A percentile compares a stretch with the other conserved stretches of the same genome.
phyloP scores from a whole-genome alignment of 2,329 filamentous ascomycete genomes.

The Phialocephala subalpina region DNA sequence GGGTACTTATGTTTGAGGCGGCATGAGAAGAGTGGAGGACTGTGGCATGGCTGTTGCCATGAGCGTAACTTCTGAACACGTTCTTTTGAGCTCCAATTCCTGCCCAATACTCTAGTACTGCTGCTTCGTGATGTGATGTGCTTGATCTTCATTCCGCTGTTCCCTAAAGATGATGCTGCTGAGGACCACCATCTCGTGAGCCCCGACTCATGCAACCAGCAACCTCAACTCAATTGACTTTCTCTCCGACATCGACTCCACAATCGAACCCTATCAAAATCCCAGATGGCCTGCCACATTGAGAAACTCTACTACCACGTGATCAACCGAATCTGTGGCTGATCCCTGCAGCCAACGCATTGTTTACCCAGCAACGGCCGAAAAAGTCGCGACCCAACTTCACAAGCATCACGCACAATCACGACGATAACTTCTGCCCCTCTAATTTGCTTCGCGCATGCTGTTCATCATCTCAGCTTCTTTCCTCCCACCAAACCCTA shows the following conservation, averaged over 20 bases:
- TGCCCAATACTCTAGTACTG: background rate
- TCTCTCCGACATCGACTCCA: background rate
- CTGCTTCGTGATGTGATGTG: background rate
- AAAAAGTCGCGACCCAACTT: conserved; percentile 11
- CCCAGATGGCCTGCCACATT: no score
- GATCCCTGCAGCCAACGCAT: conserved; percentile 6
- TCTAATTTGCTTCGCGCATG: background rate
- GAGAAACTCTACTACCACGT: background rate
- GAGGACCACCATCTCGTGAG: background rate
- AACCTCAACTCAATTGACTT: background rate
- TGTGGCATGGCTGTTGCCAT: conserved; percentile 2
- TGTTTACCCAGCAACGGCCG: conserved; percentile 13
- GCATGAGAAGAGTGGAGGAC: background rate
- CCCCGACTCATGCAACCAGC: background rate
- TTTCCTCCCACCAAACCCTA: no score
- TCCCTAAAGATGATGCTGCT: background rate
- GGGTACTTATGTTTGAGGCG: background rate
- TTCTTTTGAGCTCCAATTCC: conserved; percentile 2
- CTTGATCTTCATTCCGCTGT: background rate
- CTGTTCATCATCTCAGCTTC: background rate
- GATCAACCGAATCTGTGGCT: background rate
- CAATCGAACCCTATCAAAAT: background rate
- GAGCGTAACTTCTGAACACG: background rate
- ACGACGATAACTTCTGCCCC: background rate
- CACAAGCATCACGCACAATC: conserved; percentile 1